Conservation (phyloP, 768 basidiomycete species). For the Agaricus subrufescens region DNA sequence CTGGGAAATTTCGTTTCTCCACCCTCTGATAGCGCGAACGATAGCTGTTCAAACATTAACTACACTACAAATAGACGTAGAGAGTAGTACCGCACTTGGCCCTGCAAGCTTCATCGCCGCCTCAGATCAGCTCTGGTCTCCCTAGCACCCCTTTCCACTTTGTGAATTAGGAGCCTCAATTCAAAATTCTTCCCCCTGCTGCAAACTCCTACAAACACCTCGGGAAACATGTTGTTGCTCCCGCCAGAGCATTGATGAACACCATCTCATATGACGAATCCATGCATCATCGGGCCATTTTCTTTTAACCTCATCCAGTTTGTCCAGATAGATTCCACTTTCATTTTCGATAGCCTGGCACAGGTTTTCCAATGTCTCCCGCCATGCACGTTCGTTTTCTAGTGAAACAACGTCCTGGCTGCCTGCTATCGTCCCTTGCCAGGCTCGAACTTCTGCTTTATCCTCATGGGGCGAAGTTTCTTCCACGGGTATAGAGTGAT, state of each 20-base stretch:
- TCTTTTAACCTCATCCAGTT: slow-evolving; percentile 3
- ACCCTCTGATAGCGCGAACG: too few relatives aligned
- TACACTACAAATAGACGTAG: too few relatives aligned
- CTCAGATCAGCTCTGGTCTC: too few relatives aligned
- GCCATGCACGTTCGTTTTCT: slow-evolving; percentile 48
- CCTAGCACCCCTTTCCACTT: background rate
- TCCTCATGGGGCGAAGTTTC: slow-evolving; percentile 16
- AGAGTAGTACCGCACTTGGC: too few relatives aligned
- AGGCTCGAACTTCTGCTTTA: slow-evolving; percentile 31
- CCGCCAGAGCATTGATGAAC: slow-evolving; percentile 7
- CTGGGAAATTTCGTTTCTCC: too few relatives aligned
- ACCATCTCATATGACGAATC: slow-evolving; percentile 6
- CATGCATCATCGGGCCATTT: slow-evolving; percentile 4
- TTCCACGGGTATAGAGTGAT: slow-evolving; percentile 39
- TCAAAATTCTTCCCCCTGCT: slow-evolving; percentile 2
- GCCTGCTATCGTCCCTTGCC: slow-evolving; percentile 53
- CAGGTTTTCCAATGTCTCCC: slow-evolving; percentile 28
- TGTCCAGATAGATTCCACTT: slow-evolving; percentile 5
- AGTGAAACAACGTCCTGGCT: slow-evolving; percentile 38
- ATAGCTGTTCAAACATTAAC: too few relatives aligned
- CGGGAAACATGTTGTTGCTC: slow-evolving; percentile 6
- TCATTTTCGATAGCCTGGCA: slow-evolving; percentile 25
- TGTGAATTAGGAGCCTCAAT: too few relatives aligned
- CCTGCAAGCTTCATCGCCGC: too few relatives aligned
- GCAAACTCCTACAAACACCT: background rate